Base-by-base conservation (phyloP, 2,329 filamentous ascomycete genomes). In the Fonsecaea pedrosoi region DNA sequence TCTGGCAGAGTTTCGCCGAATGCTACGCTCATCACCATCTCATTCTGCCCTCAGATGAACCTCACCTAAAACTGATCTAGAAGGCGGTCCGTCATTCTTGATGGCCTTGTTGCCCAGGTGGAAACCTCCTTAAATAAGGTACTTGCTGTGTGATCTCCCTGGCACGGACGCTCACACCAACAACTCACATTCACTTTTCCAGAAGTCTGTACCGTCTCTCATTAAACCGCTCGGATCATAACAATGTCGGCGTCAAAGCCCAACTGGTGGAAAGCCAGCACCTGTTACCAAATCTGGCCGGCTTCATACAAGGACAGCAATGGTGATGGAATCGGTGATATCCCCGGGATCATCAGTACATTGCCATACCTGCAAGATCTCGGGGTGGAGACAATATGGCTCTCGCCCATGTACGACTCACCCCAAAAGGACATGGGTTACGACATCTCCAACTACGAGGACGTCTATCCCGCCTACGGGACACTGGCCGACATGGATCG, bases 401-500 rank as follows among this genome's bases (percentile, higher is more conserved):
- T 77, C 1, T 74, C 85, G 50, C 89, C 89, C 12, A 87, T 89
- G 75, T 88, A 86, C 73, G 84, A 87, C 69, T 85, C 83, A 2
- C 88, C 72, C 86, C 86, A 89, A 72, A 79, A 86, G 2, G 88
- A 90, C 72, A 89, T 90, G 87, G 88, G 87, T 45, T 90, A 90
- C 74, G 89, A 90, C 73, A 87, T 90, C 59, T 83, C 85, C 30
- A 85, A 92, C 75, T 92, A 92, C 70, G 85, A 89, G 74, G 82
- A 81, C 32, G 86, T 92, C 34, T 85, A 91, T 71, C 78, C 82
- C 1, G 84, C 86, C 0, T 92, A 91, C 71, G 90, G 90, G 42
- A 88, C 87, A 0, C 80, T 92, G 7, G 80, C 82, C 66, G 89
- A 92, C 73, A 85, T 91, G 58, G 87, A 91, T 64, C 77, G 78